Base-by-base conservation (phyloP, 208 protist species). In the Lotmaria passim region DNA sequence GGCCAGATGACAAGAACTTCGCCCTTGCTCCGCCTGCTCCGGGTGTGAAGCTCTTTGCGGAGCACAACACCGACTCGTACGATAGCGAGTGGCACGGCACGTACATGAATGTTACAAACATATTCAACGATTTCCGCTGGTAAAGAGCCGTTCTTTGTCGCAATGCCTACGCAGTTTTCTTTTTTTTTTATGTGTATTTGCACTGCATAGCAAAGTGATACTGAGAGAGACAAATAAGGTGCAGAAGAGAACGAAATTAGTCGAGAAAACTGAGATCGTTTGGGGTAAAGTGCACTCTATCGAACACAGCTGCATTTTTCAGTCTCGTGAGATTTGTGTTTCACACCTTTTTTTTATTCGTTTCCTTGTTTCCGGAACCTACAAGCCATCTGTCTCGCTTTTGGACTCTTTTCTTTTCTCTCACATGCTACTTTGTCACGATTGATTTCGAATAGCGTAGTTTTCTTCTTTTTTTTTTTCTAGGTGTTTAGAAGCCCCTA, bases 111-210 rank as follows among this genome's bases (percentile, higher is more conserved):
- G 67, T 96, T 52, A 89, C 79, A 10, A 96, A 96, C 64, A 82
- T 96, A 48, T 88, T 93, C 77, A 93, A 94, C 64, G 91, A 96
- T 52, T 96, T 89, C 74, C 81, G 88, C 30, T 96, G 91, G 91
- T 96, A 94, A 71, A 52, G 6, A 8, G 17, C 23, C 11, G 33
- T 4, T 43, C 8, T 26, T 43, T 38, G 3, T 11, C 7, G 17
- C 41, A 23, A 21, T 28, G n/a, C n/a, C n/a, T n/a, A n/a, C n/a
- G n/a, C n/a, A n/a, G n/a, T 51, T 63, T 21, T 51, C 12, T 51
- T 51, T 34, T 38, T 6, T 34, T 39, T 57, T 53, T 7, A 7
- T 50, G 44, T 10, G 44, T 23, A 7, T n/a, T n/a, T n/a, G n/a
- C n/a, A n/a, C n/a, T n/a, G n/a, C n/a, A n/a, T n/a, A n/a, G n/a